Base-by-base conservation (phyloP, 2,329 filamentous ascomycete species). In the Aphanocladium album region DNA sequence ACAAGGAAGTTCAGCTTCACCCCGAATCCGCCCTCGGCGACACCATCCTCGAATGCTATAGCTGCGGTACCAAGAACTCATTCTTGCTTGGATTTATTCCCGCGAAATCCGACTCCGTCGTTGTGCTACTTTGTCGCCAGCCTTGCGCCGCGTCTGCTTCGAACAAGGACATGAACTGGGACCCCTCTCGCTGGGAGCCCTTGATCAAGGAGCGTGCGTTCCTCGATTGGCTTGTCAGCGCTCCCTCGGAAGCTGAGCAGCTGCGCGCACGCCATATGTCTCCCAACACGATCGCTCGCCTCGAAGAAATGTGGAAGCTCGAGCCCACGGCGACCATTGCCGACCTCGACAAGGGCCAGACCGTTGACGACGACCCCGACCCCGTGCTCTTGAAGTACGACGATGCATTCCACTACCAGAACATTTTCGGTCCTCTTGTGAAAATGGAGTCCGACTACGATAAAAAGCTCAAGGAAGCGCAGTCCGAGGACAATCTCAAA, bases 391-490 rank as follows among this genome's bases (percentile, higher is more conserved):
- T 98, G 46, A 90, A 92, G 67, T 99, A 99, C 72, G 95, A 98
- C 62, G 95, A 99, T 74, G 92, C 95, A 0, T 99, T 92, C 73
- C 93, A 99, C 71, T 99, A 99, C 69, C 95, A 99, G 76, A 99
- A 98, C 70, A 95, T 98, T 37, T 99, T 99, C 73, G 95, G 95
- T 0, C 95, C 95, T 0, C 81, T 99, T 16, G 96, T 99, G 69
- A 99, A 98, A 79, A 99, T 99, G 76, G 95, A 99, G 74, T 96
- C 95, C 47, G 95, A 99, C 76, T 99, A 99, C 72, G 95, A 99
- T 75, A 93, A 96, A 75, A 98, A 99, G 77, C 83, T 99, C 68
- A 99, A 99, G 77, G 95, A 99, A 74, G 92, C 93, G 0, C 95
- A 99, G 73, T 96, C 92, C 1, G 95, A 99, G 76, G 95, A 99